These are phyloP conservation scores for Lupinus albus DNA, from an alignment of 306 rosid genomes.

Conservation along the genomic window DNA sequence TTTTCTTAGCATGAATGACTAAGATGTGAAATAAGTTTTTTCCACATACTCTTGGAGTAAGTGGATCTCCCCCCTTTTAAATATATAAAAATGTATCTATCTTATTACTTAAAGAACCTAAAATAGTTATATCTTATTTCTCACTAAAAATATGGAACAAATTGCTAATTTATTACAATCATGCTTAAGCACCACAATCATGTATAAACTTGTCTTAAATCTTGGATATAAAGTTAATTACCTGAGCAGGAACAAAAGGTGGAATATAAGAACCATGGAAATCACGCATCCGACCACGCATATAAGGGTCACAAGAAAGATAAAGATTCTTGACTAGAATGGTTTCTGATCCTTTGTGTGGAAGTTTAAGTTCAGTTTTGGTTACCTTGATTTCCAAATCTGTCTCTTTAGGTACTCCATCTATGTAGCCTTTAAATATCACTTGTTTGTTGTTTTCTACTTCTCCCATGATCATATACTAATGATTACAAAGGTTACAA, in stretches of 20 bases:
- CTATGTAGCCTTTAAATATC: conserved; percentile 44
- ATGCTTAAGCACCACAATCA: no score
- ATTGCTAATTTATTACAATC: no score
- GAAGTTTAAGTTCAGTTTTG: background rate
- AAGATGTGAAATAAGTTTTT: no score
- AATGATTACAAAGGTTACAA: no score
- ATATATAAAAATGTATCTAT: no score
- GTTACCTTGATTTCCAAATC: conserved; percentile 44
- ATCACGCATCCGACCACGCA: conserved; percentile 61
- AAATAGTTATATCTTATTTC: no score
- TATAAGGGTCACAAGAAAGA: conserved; percentile 57
- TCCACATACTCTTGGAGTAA: no score
- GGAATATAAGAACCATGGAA: conserved; percentile 52
- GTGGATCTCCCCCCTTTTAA: no score
- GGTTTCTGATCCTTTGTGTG: conserved; percentile 27
- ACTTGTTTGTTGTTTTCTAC: conserved; percentile 50
- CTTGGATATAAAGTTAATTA: background rate
- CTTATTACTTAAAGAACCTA: no score
- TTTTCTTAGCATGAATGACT: no score
- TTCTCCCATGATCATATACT: background rate
- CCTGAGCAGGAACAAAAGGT: conserved; percentile 48
- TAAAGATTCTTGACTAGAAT: conserved; percentile 49
- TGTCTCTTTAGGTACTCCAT: conserved; percentile 41
- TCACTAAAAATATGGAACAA: no score
- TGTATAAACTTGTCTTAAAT: no score